phyloP scores from a whole-genome alignment of 192 early-diverging fungal species.

The Kickxella alabastrina region DNA sequence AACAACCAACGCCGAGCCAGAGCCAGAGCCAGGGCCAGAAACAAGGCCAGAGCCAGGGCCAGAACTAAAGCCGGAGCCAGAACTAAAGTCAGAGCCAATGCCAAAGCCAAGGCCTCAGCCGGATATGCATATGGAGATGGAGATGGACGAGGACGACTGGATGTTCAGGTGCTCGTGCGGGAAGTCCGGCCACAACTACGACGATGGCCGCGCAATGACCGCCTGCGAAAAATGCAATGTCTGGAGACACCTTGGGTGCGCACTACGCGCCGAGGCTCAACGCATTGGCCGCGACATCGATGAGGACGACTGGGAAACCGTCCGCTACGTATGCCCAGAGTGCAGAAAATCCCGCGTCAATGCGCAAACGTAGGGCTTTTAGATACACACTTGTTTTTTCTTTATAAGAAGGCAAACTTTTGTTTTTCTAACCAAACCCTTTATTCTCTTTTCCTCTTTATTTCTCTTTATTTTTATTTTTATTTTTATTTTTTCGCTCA shows the following conservation, averaged over 20 bases:
- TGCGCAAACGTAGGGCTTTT: background rate
- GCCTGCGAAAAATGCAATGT: constrained; percentile 27
- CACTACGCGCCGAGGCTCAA: constrained; percentile 23
- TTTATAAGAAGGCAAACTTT: no score
- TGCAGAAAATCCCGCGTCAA: constrained; percentile 2
- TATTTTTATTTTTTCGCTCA: background rate
- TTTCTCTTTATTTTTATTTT: background rate
- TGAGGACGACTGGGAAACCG: constrained; percentile 32
- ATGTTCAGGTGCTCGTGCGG: constrained; percentile 39
- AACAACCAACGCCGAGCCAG: no score
- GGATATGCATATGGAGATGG: no score
- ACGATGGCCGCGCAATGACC: constrained; percentile 42
- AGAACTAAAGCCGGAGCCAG: no score
- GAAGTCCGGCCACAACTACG: constrained; percentile 25
- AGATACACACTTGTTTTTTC: no score
- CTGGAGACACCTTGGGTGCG: constrained; percentile 36
- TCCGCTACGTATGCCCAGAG: constrained; percentile 15
- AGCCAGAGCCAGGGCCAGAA: no score
- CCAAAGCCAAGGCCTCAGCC: no score
- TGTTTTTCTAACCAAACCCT: no score
- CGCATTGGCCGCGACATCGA: constrained; percentile 20
- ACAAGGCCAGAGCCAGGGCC: no score
- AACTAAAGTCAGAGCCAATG: no score
- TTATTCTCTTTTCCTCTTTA: no score
- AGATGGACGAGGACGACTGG: no score